Evolutionary conservation across 257 asterid species (phyloP).

Genomic region (Nicotiana noctiflora): DNA sequence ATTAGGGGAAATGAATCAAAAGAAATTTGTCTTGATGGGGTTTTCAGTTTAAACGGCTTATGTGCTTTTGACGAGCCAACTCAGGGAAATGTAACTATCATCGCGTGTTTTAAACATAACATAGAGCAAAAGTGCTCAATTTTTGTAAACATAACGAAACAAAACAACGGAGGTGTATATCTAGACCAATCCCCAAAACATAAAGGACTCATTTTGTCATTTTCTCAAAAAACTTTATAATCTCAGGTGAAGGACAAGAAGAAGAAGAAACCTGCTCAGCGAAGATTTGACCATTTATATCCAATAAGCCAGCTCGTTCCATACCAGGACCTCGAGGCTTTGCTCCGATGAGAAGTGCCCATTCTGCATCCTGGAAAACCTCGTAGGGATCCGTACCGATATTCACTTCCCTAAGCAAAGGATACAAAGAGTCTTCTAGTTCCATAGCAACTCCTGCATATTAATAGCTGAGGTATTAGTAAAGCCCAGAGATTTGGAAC

Average conservation of each 20-base stretch:
- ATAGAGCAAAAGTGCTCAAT: neutral
- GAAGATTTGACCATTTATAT: constrained; percentile 85
- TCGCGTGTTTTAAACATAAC: neutral
- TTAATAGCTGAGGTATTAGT: neutral
- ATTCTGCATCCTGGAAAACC: constrained; percentile 87
- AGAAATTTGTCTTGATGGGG: neutral
- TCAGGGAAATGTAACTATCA: neutral
- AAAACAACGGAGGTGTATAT: neutral
- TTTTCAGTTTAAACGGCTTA: neutral
- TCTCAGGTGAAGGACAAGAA: neutral
- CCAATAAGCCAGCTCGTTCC: constrained; percentile 86
- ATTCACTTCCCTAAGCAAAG: constrained; percentile 89
- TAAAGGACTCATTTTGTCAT: neutral
- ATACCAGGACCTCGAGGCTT: constrained; percentile 99
- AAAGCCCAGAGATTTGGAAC: neutral
- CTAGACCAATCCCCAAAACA: no score
- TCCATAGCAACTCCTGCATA: constrained; percentile 96
- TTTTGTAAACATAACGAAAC: neutral
- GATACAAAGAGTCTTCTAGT: constrained; percentile 92
- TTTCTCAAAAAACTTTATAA: neutral
- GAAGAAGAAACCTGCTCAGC: constrained; percentile 60
- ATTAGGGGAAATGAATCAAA: neutral
- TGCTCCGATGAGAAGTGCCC: constrained; percentile 99
- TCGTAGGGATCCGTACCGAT: constrained; percentile 90
- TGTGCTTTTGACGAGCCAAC: neutral